These are phyloP conservation scores for Triticum turgidum DNA, from an alignment of 176 grass and related monocot species.

Conservation along the genomic window DNA sequence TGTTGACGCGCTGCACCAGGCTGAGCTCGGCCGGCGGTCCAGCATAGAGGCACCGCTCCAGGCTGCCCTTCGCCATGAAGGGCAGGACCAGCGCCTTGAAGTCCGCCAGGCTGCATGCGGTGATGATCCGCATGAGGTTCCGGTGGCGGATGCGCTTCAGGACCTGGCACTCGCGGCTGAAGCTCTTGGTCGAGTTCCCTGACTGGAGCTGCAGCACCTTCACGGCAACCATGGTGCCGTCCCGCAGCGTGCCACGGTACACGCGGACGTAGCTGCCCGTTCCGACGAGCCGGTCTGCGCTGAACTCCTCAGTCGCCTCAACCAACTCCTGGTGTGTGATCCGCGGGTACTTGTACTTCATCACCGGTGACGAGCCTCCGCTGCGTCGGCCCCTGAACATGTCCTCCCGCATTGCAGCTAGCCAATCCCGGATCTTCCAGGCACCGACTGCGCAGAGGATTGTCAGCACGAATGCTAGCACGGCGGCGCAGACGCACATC, in stretches of 20 bases:
- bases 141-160: conserved; percentile 90
- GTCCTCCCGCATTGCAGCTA: conserved; percentile 26
- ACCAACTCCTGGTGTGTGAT: conserved; percentile 80
- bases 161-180: conserved; percentile 86
- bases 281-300: conserved; percentile 52
- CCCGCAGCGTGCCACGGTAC: conserved; percentile 64
- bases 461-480: conserved; percentile 49
- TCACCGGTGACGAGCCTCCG: conserved; percentile 46
- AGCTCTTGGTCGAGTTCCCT: conserved; percentile 87
- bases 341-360: conserved; percentile 79
- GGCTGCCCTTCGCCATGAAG: conserved; percentile 94
- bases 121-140: conserved; percentile 93
- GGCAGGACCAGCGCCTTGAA: conserved; percentile 97
- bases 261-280: conserved; percentile 83
- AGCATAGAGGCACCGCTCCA: conserved; percentile 74
- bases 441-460: conserved; percentile 43
- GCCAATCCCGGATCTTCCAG: conserved; percentile 41
- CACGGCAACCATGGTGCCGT: conserved; percentile 73
- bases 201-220: conserved; percentile 90
- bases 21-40: conserved; percentile 42
- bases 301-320: conserved; percentile 72
- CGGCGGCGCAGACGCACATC: conserved; percentile 33
- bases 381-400: conserved; percentile 26
- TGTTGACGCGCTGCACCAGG: conserved; percentile 77
- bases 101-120: conserved; percentile 81